A percentile compares a stretch with the other conserved stretches of the same genome.
Evolutionary conservation across 495 filamentous ascomycete species (phyloP).

Genomic region (Xylaria curta): DNA sequence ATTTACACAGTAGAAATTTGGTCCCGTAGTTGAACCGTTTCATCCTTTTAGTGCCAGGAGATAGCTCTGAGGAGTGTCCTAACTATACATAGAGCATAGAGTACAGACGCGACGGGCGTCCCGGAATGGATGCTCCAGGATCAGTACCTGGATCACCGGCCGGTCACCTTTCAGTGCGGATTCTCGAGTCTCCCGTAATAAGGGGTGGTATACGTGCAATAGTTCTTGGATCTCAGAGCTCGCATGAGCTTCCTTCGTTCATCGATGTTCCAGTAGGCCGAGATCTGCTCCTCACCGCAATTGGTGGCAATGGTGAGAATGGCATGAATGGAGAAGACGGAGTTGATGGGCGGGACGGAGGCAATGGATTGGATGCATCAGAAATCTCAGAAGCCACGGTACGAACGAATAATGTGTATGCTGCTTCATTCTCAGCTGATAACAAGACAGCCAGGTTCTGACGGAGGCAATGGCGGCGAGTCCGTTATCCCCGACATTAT

Average conservation of each 20-base stretch:
- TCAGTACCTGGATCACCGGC: constrained; percentile 31
- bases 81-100: background rate
- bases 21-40: background rate
- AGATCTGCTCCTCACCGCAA: constrained; percentile 12
- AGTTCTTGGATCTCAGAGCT: constrained; percentile 18
- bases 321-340: constrained; percentile 45
- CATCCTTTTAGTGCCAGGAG: background rate
- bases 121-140: constrained; percentile 20
- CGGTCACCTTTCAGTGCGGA: constrained; percentile 31
- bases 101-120: constrained; percentile 28
- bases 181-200: constrained; percentile 38
- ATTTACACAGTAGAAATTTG: background rate
- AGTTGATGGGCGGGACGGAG: constrained; percentile 44
- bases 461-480: constrained; percentile 42
- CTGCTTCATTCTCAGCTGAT: constrained; percentile 2
- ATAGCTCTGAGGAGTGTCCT: background rate
- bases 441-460: constrained; percentile 31
- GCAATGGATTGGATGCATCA: constrained; percentile 38
- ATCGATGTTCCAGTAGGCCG: constrained; percentile 8
- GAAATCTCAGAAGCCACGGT: constrained; percentile 38
- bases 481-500: constrained; percentile 33
- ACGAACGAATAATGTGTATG: constrained; percentile 33
- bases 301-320: constrained; percentile 34
- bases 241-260: constrained; percentile 5
- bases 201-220: constrained; percentile 32